Conservation (phyloP, 73 alveolate genomes). For the Blepharisma japonicum region DNA sequence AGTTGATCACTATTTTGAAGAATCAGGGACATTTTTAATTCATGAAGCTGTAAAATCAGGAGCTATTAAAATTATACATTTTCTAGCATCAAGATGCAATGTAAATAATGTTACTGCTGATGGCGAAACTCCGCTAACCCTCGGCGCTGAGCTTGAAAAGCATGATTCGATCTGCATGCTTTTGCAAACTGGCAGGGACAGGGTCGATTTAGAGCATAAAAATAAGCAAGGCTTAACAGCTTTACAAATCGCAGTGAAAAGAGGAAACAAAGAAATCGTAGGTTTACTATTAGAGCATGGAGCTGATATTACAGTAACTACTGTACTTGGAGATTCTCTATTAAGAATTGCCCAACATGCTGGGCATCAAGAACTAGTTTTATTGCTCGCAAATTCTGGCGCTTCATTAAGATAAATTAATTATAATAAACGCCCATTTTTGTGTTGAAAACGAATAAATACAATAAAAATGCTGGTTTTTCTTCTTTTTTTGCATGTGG, state of each 20-base stretch:
- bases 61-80: constrained; percentile 12
- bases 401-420: constrained; percentile 13
- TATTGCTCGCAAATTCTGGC: constrained; percentile 13
- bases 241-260: constrained; percentile 21
- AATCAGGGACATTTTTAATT: neutral
- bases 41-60: constrained; percentile 26
- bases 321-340: constrained; percentile 10
- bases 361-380: constrained; percentile 26
- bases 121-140: constrained; percentile 7
- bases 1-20: neutral
- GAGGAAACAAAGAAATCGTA: constrained; percentile 23
- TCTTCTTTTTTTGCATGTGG: too few relatives aligned
- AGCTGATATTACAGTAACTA: constrained; percentile 5
- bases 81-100: neutral
- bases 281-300: constrained; percentile 12
- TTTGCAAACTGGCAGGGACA: constrained; percentile 14
- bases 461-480: too few relatives aligned
- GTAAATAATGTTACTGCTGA: neutral
- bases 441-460: too few relatives aligned
- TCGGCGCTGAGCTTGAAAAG: constrained; percentile 3
- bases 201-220: neutral
- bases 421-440: neutral
- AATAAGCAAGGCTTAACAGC: neutral
- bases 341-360: neutral
- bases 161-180: constrained; percentile 19